Evolutionary conservation across 1,139 yeast species (phyloP).

Genomic region (Arxiozyma heterogenica): DNA sequence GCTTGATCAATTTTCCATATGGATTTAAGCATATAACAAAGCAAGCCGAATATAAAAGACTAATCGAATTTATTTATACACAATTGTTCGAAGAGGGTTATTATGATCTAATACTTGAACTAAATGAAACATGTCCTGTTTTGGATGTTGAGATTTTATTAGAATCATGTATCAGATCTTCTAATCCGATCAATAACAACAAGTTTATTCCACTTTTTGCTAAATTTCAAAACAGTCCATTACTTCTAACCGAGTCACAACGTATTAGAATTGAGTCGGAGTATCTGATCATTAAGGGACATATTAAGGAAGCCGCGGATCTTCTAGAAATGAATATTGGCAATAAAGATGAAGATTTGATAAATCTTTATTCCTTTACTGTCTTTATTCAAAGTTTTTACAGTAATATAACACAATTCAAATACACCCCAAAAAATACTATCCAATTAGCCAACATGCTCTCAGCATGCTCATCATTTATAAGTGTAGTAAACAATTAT

Average conservation of each 20-base stretch:
- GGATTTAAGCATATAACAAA: slow-evolving; percentile 22
- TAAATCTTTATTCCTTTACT: slow-evolving; percentile 22
- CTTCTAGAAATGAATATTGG: slow-evolving; percentile 9
- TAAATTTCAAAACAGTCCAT: slow-evolving; percentile 12
- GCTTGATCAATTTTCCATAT: slow-evolving; percentile 21
- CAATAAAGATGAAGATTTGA: neutral
- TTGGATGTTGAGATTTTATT: slow-evolving; percentile 19
- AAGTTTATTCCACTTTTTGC: slow-evolving; percentile 13
- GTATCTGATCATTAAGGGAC: slow-evolving; percentile 17
- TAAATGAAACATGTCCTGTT: slow-evolving; percentile 22
- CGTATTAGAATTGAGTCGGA: slow-evolving; percentile 17
- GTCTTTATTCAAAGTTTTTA: slow-evolving; percentile 21
- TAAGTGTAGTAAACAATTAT: slow-evolving; percentile 8
- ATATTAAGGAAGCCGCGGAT: slow-evolving; percentile 18
- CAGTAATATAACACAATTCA: slow-evolving; percentile 4
- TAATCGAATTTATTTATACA: slow-evolving; percentile 19
- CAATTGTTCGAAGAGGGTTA: slow-evolving; percentile 14
- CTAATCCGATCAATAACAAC: slow-evolving; percentile 12
- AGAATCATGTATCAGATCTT: slow-evolving; percentile 23
- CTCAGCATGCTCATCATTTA: slow-evolving; percentile 8
- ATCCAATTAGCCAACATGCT: slow-evolving; percentile 25
- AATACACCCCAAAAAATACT: slow-evolving; percentile 18
- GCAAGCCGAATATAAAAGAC: slow-evolving; percentile 23
- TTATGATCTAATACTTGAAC: slow-evolving; percentile 17
- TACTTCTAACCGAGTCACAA: slow-evolving; percentile 9